Evolutionary conservation across 1,284 basidiomycete genomes (phyloP).

Genomic region (Anthracocystis setariae): DNA sequence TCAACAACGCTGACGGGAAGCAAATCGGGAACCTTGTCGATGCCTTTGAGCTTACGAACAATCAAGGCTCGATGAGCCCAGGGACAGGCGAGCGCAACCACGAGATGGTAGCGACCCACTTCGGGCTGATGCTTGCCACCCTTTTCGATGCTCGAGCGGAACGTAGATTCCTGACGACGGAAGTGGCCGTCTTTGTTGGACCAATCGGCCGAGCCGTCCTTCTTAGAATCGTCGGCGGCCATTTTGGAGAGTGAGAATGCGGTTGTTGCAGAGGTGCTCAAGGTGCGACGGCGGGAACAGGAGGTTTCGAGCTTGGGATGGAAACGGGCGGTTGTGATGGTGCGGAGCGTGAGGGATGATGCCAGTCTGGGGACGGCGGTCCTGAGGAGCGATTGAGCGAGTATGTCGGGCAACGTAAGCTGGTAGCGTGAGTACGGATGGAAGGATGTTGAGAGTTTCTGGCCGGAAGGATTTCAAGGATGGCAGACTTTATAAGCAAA

Average conservation of each 20-base stretch:
- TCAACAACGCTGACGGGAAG: conserved; percentile 73
- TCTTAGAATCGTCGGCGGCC: conserved; percentile 35
- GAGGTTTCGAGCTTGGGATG: not conserved
- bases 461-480: too few species aligned
- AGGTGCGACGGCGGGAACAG: conserved; percentile 4
- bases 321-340: not conserved
- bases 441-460: not conserved
- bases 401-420: conserved; percentile 8
- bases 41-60: conserved; percentile 86
- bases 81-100: conserved; percentile 70
- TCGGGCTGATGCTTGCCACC: conserved; percentile 83
- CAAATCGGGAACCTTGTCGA: conserved; percentile 83
- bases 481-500: too few species aligned
- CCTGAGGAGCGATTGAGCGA: conserved; percentile 2
- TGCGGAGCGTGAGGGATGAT: not conserved
- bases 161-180: conserved; percentile 78
- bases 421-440: conserved; percentile 1
- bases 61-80: conserved; percentile 95
- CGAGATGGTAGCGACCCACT: conserved; percentile 73
- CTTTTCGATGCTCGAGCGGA: conserved; percentile 77
- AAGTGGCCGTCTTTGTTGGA: conserved; percentile 79
- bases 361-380: conserved; percentile 9
- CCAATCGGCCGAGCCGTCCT: conserved; percentile 55
- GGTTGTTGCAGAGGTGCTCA: not conserved
- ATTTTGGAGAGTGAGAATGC: conserved; percentile 8